These are phyloP conservation scores for Clarireedia monteithiana DNA, from an alignment of 2,329 filamentous ascomycete genomes.

Conservation along the genomic window DNA sequence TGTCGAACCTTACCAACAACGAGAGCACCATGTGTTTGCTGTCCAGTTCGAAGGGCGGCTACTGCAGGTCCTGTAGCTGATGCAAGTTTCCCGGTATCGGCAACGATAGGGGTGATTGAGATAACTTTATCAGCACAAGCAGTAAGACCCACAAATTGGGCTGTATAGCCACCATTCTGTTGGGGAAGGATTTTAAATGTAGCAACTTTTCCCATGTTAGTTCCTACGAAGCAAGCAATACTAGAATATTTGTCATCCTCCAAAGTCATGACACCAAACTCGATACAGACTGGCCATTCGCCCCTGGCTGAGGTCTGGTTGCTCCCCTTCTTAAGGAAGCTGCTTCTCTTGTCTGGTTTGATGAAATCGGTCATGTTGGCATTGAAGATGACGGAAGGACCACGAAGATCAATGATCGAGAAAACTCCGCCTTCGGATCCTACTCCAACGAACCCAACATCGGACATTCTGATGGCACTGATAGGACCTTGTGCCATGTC, in stretches of 20 bases:
- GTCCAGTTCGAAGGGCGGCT: constrained; percentile 66
- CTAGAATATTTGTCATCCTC: constrained; percentile 95
- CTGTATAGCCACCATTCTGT: constrained; percentile 59
- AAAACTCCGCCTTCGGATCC: constrained; percentile 79
- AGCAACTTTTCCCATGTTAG: constrained; percentile 71
- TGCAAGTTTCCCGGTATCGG: constrained; percentile 68
- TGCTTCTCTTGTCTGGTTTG: constrained; percentile 68
- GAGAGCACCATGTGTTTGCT: constrained; percentile 70
- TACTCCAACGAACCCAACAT: constrained; percentile 83
- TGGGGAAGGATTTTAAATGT: constrained; percentile 88
- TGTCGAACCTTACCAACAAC: constrained; percentile 52
- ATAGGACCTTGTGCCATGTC: constrained; percentile 78
- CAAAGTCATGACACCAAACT: constrained; percentile 89
- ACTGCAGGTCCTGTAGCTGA: constrained; percentile 68
- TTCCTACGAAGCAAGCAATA: constrained; percentile 87
- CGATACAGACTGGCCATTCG: constrained; percentile 75
- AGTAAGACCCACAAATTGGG: constrained; percentile 60
- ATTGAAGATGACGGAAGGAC: constrained; percentile 75
- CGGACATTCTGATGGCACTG: constrained; percentile 73
- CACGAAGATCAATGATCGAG: constrained; percentile 78
- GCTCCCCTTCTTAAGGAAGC: constrained; percentile 55
- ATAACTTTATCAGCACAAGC: constrained; percentile 63
- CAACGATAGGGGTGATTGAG: constrained; percentile 70
- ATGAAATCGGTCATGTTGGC: constrained; percentile 64
- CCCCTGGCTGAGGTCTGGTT: constrained; percentile 39